Base-by-base conservation (phyloP, 306 rosid genomes). In the Glycine latifolia region DNA sequence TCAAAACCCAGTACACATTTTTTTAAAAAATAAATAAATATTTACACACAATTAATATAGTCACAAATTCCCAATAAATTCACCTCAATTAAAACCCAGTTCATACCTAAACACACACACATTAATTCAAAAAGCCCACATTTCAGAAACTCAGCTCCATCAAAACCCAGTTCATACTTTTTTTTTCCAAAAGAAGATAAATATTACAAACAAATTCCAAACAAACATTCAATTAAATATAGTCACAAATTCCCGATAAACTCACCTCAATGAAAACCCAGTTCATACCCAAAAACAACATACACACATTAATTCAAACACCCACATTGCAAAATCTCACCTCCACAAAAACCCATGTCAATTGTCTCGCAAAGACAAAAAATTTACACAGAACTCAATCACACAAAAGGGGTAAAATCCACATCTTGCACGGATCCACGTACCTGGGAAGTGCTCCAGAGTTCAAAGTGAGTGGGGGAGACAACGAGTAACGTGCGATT, bases 391-490 rank as follows among this genome's bases (percentile, higher is more conserved):
- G 46, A 62, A 62, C 2, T 39, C 16, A 62, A 62, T 3, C 15
- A 33, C 43, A 11, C 8, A 31, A 11, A 31, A 11, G 15, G n/a
- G 39, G 43, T 26, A 8, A 26, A 16, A 31, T 46, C 50, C 50
- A 46, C 50, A 46, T 46, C 10, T 4, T 2, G 50, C 67, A 61
- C 10, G 46, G 75, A 73, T 60, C 52, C 35, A 47, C 33, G 87
- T 78, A 95, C 99, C 97, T 92, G 97, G 72, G 97, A 89, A 73
- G 96, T 87, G 85, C 94, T 93, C 98, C 99, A 93, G 0, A 95
- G 94, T 87, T 95, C 99, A 70, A 95, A 77, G 72, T 95, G 99
- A 76, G 94, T 86, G 11, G 99, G 93, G 44, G 96, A 90, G 3
- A 93, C 97, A 35, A 93, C 89, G 13, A 95, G 91, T 15, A 93